Evolutionary conservation across 129 eudicot genomes (phyloP).

Genomic region (Rutidosis leptorrhynchoides): DNA sequence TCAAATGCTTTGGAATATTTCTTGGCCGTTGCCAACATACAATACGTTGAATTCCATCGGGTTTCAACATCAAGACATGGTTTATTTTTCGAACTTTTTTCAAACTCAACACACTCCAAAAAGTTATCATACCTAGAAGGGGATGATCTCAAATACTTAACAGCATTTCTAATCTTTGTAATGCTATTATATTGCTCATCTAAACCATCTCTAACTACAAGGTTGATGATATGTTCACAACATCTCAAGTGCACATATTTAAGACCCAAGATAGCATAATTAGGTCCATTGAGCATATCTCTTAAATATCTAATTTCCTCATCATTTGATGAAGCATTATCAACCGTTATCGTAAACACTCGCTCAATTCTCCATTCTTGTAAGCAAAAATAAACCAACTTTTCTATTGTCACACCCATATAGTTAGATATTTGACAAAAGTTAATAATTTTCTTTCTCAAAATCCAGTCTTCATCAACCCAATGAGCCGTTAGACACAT

Average conservation of each 20-base stretch:
- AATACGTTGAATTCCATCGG: too few species aligned
- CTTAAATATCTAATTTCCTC: neutral
- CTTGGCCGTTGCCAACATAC: too few species aligned
- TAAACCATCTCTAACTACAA: too few species aligned
- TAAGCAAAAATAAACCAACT: neutral
- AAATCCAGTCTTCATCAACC: neutral
- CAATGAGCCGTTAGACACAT: conserved; percentile 13
- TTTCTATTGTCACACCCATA: neutral
- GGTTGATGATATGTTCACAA: too few species aligned
- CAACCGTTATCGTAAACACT: neutral
- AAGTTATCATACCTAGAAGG: too few species aligned
- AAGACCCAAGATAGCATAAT: neutral
- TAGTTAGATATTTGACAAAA: neutral
- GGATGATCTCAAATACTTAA: too few species aligned
- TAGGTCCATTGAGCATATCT: neutral
- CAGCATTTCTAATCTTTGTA: too few species aligned
- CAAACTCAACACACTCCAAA: too few species aligned
- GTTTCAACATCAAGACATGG: too few species aligned
- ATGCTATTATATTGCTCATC: too few species aligned
- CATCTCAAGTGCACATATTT: neutral
- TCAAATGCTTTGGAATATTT: too few species aligned
- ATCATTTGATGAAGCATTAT: conserved; percentile 9
- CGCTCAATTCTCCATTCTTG: neutral
- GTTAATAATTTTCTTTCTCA: neutral
- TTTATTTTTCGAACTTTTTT: too few species aligned